Conservation (phyloP, 2,329 filamentous ascomycete species). For the Salinomyces thailandicus region DNA sequence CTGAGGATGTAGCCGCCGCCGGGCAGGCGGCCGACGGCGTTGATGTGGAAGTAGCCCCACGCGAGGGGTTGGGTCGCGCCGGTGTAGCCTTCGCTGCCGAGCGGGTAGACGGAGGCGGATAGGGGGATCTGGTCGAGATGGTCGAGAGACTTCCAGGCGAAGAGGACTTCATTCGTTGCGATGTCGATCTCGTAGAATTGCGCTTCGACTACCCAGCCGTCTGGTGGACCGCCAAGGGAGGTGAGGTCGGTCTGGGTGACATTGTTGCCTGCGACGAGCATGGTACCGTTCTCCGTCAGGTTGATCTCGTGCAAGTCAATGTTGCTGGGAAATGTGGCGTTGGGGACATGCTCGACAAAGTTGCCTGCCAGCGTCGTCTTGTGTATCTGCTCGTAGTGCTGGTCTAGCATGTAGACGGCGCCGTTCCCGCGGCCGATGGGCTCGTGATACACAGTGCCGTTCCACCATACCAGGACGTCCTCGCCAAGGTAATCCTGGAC, state of each 20-base stretch:
- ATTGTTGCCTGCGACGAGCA: constrained; percentile 17
- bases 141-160: constrained; percentile 32
- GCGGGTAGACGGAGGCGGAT: constrained; percentile 8
- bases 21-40: constrained; percentile 13
- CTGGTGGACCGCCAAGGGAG: constrained; percentile 22
- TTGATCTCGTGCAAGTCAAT: constrained; percentile 27
- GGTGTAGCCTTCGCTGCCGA: constrained; percentile 6
- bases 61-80: constrained; percentile 7
- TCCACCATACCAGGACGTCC: constrained; percentile 14
- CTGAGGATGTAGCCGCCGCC: constrained; percentile 18
- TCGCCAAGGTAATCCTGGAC: constrained; percentile 10
- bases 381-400: constrained; percentile 11
- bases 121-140: constrained; percentile 17
- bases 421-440: constrained; percentile 17
- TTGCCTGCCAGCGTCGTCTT: constrained; percentile 8
- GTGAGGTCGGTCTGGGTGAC: constrained; percentile 24
- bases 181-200: constrained; percentile 36
- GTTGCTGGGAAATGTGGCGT: constrained; percentile 9
- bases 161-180: constrained; percentile 30
- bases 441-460: constrained; percentile 11
- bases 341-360: constrained; percentile 6
- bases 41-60: constrained; percentile 22
- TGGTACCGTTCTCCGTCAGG: constrained; percentile 22
- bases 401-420: constrained; percentile 13
- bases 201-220: constrained; percentile 29